A percentile compares a stretch with the other conserved stretches of the same genome.
Evolutionary conservation across 1,284 basidiomycete species (phyloP).

Genomic region (Pholiota adiposa): DNA sequence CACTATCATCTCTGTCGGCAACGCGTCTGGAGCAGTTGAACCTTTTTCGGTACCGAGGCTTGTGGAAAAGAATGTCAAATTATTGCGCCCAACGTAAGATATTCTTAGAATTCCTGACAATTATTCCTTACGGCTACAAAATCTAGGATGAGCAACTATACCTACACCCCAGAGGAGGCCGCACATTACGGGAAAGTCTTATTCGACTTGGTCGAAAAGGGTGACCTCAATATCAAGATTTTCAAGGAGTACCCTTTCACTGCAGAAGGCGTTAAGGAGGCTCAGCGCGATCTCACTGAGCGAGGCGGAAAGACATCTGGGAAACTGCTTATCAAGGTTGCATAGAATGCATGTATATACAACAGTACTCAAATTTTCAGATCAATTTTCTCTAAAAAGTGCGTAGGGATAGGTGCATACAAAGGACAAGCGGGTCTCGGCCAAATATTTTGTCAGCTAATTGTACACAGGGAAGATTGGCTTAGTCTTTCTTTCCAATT

Average conservation of each 20-base stretch:
- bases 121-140: background rate
- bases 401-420: no score
- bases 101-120: background rate
- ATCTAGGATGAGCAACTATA: constrained; percentile 66
- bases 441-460: no score
- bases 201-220: constrained; percentile 65
- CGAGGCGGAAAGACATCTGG: constrained; percentile 77
- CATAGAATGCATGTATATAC: background rate
- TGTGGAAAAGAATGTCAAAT: constrained; percentile 81
- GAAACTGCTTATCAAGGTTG: constrained; percentile 79
- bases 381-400: no score
- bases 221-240: constrained; percentile 72
- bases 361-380: no score
- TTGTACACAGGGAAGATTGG: no score
- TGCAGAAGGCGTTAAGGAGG: constrained; percentile 76
- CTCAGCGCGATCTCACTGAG: constrained; percentile 77
- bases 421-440: no score
- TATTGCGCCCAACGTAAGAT: constrained; percentile 74
- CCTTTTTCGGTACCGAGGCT: constrained; percentile 80
- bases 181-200: constrained; percentile 69
- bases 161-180: constrained; percentile 74
- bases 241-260: constrained; percentile 86
- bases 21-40: constrained; percentile 83
- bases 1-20: constrained; percentile 89
- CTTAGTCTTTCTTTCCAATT: background rate